Conservation (phyloP, 345 rosid species). For the Lepidium africanum region DNA sequence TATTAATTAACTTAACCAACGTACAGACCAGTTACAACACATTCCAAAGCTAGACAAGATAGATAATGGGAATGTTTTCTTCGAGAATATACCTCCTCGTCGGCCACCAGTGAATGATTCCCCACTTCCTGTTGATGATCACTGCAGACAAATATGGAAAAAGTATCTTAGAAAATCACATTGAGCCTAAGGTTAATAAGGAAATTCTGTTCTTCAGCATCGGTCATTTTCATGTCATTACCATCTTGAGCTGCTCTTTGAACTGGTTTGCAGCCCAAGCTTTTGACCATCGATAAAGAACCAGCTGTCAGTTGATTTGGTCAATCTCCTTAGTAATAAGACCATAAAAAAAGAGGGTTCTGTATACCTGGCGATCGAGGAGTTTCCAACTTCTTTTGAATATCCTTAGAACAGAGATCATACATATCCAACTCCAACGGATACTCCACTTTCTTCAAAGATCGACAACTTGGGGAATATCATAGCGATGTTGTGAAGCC, state of each 20-base stretch:
- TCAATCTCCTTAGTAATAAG: not conserved
- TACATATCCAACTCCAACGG: slow-evolving; percentile 82
- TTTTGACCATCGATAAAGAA: slow-evolving; percentile 57
- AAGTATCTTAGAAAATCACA: not conserved
- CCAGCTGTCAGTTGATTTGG: not conserved
- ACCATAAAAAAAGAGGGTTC: not conserved
- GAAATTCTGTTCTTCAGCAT: slow-evolving; percentile 49
- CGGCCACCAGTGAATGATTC: slow-evolving; percentile 44
- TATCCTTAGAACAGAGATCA: slow-evolving; percentile 80
- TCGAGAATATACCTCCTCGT: slow-evolving; percentile 40
- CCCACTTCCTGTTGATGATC: slow-evolving; percentile 46
- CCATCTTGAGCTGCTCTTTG: slow-evolving; percentile 40
- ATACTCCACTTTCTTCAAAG: slow-evolving; percentile 86
- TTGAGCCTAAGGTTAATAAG: not conserved
- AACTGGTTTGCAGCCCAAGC: slow-evolving; percentile 60
- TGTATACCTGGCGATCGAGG: slow-evolving; percentile 79
- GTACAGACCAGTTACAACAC: not conserved
- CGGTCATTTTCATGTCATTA: slow-evolving; percentile 61
- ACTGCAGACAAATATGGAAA: slow-evolving; percentile 32
- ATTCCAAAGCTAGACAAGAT: not conserved
- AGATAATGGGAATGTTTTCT: not conserved
- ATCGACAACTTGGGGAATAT: not conserved
- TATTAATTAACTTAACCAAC: not conserved
- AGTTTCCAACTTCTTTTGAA: slow-evolving; percentile 56
- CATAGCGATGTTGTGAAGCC: not conserved